Percentiles rank a stretch among this genome's conserved stretches.
Evolutionary conservation across 345 rosid species (phyloP).

Genomic region (Bruguiera gymnorhiza): DNA sequence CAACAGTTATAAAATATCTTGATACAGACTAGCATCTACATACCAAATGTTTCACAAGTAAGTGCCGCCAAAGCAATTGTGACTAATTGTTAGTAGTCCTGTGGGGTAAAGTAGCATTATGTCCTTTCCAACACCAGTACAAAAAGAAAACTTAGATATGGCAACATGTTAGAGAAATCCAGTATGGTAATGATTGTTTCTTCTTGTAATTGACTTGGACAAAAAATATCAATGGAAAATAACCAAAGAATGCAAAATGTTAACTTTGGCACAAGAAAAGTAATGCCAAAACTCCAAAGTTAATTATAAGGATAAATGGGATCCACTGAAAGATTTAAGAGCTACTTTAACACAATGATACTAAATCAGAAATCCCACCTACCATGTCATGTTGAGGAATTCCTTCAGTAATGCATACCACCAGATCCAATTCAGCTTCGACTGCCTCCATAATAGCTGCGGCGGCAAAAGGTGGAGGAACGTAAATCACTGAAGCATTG

Average conservation of each 20-base stretch:
- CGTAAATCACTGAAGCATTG: constrained; percentile 91
- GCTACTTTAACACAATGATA: neutral
- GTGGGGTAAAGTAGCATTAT: neutral
- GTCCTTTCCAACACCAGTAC: neutral
- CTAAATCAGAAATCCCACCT: constrained; percentile 8
- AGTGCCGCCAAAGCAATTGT: no score
- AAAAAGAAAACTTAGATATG: neutral
- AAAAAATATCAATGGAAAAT: neutral
- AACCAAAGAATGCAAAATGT: neutral
- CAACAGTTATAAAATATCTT: neutral
- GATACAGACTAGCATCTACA: neutral
- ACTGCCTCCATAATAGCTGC: constrained; percentile 95
- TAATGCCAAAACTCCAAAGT: neutral
- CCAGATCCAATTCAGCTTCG: constrained; percentile 85
- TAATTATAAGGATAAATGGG: neutral
- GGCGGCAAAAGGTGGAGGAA: constrained; percentile 96
- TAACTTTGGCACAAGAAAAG: neutral
- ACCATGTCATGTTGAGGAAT: constrained; percentile 99
- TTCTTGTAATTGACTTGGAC: neutral
- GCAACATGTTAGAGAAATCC: neutral
- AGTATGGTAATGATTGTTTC: neutral
- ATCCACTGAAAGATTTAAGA: no score
- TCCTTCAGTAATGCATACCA: constrained; percentile 93
- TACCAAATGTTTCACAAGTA: no score
- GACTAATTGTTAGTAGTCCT: no score